Conservation (phyloP, 1,284 basidiomycete species). For the Dichomitus squalens region DNA sequence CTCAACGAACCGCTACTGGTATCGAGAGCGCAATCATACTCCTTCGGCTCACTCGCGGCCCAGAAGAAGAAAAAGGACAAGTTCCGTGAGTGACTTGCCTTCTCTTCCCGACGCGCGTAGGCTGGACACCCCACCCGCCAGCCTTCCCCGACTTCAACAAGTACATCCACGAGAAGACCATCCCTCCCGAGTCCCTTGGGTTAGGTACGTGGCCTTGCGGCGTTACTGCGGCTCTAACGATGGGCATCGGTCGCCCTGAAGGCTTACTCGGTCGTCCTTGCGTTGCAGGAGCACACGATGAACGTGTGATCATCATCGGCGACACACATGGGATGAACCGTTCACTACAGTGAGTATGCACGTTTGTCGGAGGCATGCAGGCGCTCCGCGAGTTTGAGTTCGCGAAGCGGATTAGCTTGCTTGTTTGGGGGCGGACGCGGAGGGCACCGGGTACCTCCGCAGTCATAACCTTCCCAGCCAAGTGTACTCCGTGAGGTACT, state of each 20-base stretch:
- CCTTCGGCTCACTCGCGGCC: slow-evolving; percentile 8
- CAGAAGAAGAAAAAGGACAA: slow-evolving; percentile 20
- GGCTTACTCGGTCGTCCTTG: neutral
- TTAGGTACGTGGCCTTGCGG: slow-evolving; percentile 40
- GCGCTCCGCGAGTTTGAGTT: slow-evolving; percentile 3
- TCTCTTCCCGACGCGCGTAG: too few relatives aligned
- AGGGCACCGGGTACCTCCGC: neutral
- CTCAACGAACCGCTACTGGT: slow-evolving; percentile 27
- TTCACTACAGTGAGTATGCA: slow-evolving; percentile 60
- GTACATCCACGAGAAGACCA: slow-evolving; percentile 44
- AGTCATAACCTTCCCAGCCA: neutral
- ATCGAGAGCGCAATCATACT: slow-evolving; percentile 15
- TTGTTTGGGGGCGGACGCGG: neutral
- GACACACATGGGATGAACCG: slow-evolving; percentile 84
- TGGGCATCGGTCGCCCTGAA: neutral
- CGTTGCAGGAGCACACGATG: slow-evolving; percentile 48
- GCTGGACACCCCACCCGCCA: slow-evolving; percentile 15
- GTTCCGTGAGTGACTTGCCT: slow-evolving; percentile 16
- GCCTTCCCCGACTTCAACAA: slow-evolving; percentile 59
- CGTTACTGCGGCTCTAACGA: neutral
- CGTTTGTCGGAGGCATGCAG: slow-evolving; percentile 3
- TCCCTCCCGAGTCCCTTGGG: slow-evolving; percentile 53
- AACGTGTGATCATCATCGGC: slow-evolving; percentile 73
- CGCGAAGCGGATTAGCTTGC: slow-evolving; percentile 5
- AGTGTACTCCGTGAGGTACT: too few relatives aligned